A percentile compares a stretch with the other conserved stretches of the same genome.
These are phyloP conservation scores for Russula earlei DNA, from an alignment of 768 basidiomycete genomes.

Conservation along the genomic window DNA sequence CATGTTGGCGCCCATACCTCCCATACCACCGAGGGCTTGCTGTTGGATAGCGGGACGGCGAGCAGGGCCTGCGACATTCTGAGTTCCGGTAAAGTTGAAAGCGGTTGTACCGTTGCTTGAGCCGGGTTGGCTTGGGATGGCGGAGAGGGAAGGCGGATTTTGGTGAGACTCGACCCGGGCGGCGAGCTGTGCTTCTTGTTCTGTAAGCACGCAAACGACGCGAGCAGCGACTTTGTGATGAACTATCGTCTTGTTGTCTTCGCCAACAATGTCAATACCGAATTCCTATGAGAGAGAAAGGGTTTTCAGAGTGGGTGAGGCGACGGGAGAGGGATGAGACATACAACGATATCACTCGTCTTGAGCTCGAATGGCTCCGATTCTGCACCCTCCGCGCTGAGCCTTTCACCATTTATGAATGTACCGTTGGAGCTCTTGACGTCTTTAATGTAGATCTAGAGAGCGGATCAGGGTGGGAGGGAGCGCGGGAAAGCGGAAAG, in stretches of 20 bases:
- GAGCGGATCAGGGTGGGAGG: constrained; percentile 15
- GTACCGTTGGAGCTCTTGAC: constrained; percentile 98
- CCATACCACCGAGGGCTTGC: constrained; percentile 60
- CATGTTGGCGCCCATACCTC: constrained; percentile 65
- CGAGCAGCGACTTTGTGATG: constrained; percentile 98
- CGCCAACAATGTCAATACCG: constrained; percentile 97
- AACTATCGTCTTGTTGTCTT: constrained; percentile 95
- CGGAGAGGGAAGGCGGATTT: constrained; percentile 26
- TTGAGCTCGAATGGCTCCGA: constrained; percentile 91
- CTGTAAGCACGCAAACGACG: constrained; percentile 78
- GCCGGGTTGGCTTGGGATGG: constrained; percentile 29
- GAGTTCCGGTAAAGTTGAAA: constrained; percentile 36
- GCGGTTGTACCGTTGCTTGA: constrained; percentile 31
- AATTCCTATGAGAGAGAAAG: constrained; percentile 60
- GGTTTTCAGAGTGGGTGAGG: constrained; percentile 3
- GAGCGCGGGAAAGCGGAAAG: constrained; percentile 12
- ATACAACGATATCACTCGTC: constrained; percentile 89
- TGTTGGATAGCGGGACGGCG: constrained; percentile 50
- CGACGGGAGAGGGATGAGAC: constrained; percentile 27
- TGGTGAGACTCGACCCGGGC: constrained; percentile 63
- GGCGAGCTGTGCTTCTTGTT: constrained; percentile 74
- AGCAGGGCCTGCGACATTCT: constrained; percentile 27
- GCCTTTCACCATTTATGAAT: constrained; percentile 92
- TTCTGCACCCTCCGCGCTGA: constrained; percentile 83
- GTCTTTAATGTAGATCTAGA: constrained; percentile 93